Conservation (phyloP, 164 flowering plant genomes). For the Macadamia integrifolia region DNA sequence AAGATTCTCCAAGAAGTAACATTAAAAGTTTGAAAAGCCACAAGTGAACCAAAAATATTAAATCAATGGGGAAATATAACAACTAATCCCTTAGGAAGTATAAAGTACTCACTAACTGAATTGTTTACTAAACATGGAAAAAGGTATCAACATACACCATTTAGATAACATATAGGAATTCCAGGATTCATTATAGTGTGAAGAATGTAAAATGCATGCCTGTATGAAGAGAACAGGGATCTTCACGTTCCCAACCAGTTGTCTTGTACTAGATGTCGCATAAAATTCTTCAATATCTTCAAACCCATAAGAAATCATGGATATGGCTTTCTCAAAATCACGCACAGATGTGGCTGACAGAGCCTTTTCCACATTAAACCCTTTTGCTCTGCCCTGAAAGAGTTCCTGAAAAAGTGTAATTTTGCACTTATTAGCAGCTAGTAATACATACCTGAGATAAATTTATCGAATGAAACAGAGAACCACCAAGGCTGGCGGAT, state of each 20-base stretch:
- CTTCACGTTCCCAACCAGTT: slow-evolving; percentile 58
- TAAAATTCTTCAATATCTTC: slow-evolving; percentile 77
- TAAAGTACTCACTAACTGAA: background rate
- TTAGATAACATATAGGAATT: background rate
- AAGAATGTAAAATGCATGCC: slow-evolving; percentile 36
- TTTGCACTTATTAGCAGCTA: background rate
- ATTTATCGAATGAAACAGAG: background rate
- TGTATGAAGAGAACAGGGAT: slow-evolving; percentile 92
- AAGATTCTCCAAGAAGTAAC: no score
- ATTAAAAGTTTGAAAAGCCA: no score
- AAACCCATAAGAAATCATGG: slow-evolving; percentile 80
- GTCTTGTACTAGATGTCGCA: slow-evolving; percentile 61
- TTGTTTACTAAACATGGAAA: background rate
- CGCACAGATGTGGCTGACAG: slow-evolving; percentile 61
- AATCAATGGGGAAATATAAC: background rate
- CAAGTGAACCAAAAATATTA: no score
- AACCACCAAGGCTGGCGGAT: background rate
- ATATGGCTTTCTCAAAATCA: slow-evolving; percentile 80
- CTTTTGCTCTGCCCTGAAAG: slow-evolving; percentile 77
- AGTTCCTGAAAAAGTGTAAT: slow-evolving; percentile 52
- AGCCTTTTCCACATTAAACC: slow-evolving; percentile 74
- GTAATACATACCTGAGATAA: background rate
- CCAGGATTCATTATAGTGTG: slow-evolving; percentile 3
- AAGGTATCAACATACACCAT: background rate
- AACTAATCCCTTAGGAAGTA: background rate